Percentiles rank a stretch among this genome's conserved stretches.
Evolutionary conservation across 768 basidiomycete species (phyloP).

Genomic region (Roridomyces roridus): DNA sequence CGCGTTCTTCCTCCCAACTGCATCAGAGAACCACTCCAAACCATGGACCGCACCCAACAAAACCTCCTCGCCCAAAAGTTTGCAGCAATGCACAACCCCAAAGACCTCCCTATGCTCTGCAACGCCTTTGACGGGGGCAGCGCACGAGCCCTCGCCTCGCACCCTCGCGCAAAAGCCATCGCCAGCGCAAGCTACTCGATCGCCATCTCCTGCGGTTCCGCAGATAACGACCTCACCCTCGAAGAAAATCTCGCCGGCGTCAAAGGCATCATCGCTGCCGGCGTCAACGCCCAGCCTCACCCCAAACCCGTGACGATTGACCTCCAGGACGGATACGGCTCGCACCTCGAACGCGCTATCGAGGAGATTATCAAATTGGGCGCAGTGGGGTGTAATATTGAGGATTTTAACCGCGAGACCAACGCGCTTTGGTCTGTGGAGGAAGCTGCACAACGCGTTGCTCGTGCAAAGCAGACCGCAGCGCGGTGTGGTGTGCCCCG

Average conservation of each 20-base stretch:
- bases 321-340: conserved; percentile 21
- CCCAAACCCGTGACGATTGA: conserved; percentile 17
- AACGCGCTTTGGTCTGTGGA: conserved; percentile 3
- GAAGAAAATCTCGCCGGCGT: conserved; percentile 12
- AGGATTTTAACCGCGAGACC: conserved; percentile 1
- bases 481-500: conserved; percentile 5
- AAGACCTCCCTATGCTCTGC: conserved; percentile 13
- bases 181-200: conserved; percentile 11
- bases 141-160: background rate
- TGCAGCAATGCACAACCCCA: conserved; percentile 11
- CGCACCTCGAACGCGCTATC: background rate
- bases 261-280: background rate
- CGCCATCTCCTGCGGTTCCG: background rate
- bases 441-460: background rate
- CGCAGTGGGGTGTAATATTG: conserved; percentile 16
- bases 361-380: conserved; percentile 15
- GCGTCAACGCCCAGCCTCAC: background rate
- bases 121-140: conserved; percentile 18
- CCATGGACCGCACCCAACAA: conserved; percentile 4
- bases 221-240: conserved; percentile 14
- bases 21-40: too few species aligned
- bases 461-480: background rate
- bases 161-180: conserved; percentile 12
- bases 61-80: conserved; percentile 12
- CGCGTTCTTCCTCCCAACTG: too few species aligned